These are phyloP conservation scores for Russula sp. DNA, from an alignment of 768 basidiomycete genomes.

Conservation along the genomic window DNA sequence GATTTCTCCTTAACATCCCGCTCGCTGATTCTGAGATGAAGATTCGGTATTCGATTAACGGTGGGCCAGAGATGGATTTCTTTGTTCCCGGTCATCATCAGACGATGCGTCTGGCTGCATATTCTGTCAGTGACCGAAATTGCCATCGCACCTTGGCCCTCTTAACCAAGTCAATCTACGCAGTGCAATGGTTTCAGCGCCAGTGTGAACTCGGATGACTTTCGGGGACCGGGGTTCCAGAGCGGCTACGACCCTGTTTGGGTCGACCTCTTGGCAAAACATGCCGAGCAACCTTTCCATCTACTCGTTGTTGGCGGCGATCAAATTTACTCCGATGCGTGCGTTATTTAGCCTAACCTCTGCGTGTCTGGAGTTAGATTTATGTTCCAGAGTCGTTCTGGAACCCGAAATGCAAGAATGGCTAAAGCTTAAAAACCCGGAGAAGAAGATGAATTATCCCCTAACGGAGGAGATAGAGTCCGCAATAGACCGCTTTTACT, in stretches of 20 bases:
- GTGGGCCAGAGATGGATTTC: conserved; percentile 73
- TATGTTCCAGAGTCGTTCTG: conserved; percentile 56
- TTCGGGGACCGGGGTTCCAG: conserved; percentile 75
- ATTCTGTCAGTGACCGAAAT: conserved; percentile 57
- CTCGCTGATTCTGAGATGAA: conserved; percentile 67
- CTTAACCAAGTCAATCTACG: conserved; percentile 8
- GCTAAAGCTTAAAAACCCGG: conserved; percentile 58
- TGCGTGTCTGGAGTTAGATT: neutral
- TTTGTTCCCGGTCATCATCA: conserved; percentile 75
- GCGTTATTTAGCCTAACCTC: conserved; percentile 32
- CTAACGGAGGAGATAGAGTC: conserved; percentile 68
- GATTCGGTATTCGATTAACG: conserved; percentile 79
- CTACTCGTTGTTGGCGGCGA: conserved; percentile 92
- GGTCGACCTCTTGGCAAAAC: conserved; percentile 86
- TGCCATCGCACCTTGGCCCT: neutral
- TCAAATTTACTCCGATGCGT: conserved; percentile 86
- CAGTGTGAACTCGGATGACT: conserved; percentile 86
- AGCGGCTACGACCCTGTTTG: conserved; percentile 89
- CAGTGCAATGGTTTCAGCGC: conserved; percentile 88
- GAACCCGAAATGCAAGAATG: conserved; percentile 90
- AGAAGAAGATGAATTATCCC: conserved; percentile 55
- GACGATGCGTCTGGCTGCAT: conserved; percentile 88
- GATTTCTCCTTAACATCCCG: conserved; percentile 84
- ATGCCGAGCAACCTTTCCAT: conserved; percentile 79
- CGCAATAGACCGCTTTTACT: conserved; percentile 84